Percentiles rank a stretch among this genome's conserved stretches.
Evolutionary conservation across 2,329 filamentous ascomycete genomes (phyloP).

Genomic region (Colletotrichum sp.): DNA sequence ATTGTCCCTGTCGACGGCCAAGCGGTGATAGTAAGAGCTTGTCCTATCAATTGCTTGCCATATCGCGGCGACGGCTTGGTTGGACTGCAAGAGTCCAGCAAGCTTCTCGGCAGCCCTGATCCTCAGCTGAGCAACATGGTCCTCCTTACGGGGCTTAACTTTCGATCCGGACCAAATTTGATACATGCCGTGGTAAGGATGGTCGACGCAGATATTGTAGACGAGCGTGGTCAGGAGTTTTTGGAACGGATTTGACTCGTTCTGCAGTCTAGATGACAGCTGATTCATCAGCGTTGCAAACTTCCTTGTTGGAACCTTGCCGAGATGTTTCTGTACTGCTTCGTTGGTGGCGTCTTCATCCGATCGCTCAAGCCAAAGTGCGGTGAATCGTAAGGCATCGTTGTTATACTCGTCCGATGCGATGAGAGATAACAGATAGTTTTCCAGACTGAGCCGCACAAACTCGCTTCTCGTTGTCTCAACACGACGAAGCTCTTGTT

Average conservation of each 20-base stretch:
- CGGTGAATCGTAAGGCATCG: slow-evolving; percentile 89
- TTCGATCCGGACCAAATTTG: slow-evolving; percentile 88
- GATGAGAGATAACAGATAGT: slow-evolving; percentile 84
- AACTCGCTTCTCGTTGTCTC: slow-evolving; percentile 80
- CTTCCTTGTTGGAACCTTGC: slow-evolving; percentile 83
- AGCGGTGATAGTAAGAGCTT: slow-evolving; percentile 67
- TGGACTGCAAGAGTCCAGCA: slow-evolving; percentile 63
- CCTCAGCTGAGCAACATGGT: slow-evolving; percentile 76
- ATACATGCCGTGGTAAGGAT: slow-evolving; percentile 97
- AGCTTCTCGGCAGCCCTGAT: slow-evolving; percentile 75
- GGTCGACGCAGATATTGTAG: slow-evolving; percentile 84
- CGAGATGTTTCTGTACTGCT: slow-evolving; percentile 73
- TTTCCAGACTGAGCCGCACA: slow-evolving; percentile 87
- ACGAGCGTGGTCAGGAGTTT: slow-evolving; percentile 75
- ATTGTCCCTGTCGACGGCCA: slow-evolving; percentile 70
- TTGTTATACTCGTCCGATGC: slow-evolving; percentile 90
- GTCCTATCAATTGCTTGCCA: slow-evolving; percentile 78
- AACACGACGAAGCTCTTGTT: slow-evolving; percentile 82
- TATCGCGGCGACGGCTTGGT: slow-evolving; percentile 53
- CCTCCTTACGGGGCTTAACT: slow-evolving; percentile 71
- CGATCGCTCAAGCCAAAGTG: slow-evolving; percentile 90
- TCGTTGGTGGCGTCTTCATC: slow-evolving; percentile 78
- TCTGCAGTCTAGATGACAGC: slow-evolving; percentile 87
- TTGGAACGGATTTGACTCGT: slow-evolving; percentile 76
- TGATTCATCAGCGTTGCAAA: slow-evolving; percentile 96